Conservation (phyloP, 1,284 basidiomycete species). For the Fomitopsis pinicola region DNA sequence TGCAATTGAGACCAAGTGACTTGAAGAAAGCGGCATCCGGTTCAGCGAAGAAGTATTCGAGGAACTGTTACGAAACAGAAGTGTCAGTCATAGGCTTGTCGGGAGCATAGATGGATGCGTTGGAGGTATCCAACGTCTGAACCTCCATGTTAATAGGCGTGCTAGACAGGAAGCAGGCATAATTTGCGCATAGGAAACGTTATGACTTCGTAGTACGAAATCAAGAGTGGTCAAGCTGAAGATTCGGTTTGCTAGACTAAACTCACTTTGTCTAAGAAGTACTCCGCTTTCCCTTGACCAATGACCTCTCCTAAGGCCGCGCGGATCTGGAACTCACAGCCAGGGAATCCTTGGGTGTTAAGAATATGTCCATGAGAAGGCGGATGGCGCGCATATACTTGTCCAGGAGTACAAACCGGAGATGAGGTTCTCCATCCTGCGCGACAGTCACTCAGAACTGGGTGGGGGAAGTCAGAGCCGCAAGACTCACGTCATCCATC, state of each 20-base stretch:
- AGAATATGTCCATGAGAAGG: not conserved
- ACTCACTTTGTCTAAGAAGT: conserved; percentile 75
- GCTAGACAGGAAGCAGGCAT: not conserved
- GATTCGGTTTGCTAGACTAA: not conserved
- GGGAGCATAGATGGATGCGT: no score
- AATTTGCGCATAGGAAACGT: no score
- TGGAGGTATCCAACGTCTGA: not conserved
- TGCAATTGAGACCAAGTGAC: conserved; percentile 68
- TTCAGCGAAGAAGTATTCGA: conserved; percentile 75
- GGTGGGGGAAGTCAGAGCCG: not conserved
- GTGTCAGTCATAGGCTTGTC: no score
- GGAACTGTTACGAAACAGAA: conserved; percentile 40
- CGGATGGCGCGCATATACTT: not conserved
- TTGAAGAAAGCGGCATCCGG: conserved; percentile 69
- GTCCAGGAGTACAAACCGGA: conserved; percentile 28
- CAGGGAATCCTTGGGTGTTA: conserved; percentile 43
- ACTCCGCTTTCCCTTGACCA: conserved; percentile 64
- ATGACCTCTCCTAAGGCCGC: conserved; percentile 63
- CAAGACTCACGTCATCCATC: conserved; percentile 62
- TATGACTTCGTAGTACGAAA: no score
- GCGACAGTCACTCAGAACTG: not conserved
- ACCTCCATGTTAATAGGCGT: not conserved
- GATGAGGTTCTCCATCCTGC: conserved; percentile 64
- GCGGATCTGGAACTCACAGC: conserved; percentile 64
- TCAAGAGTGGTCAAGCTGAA: no score